A percentile compares a stretch with the other conserved stretches of the same genome.
phyloP scores from a whole-genome alignment of 331 rosid genomes.

The Quercus lobata region DNA sequence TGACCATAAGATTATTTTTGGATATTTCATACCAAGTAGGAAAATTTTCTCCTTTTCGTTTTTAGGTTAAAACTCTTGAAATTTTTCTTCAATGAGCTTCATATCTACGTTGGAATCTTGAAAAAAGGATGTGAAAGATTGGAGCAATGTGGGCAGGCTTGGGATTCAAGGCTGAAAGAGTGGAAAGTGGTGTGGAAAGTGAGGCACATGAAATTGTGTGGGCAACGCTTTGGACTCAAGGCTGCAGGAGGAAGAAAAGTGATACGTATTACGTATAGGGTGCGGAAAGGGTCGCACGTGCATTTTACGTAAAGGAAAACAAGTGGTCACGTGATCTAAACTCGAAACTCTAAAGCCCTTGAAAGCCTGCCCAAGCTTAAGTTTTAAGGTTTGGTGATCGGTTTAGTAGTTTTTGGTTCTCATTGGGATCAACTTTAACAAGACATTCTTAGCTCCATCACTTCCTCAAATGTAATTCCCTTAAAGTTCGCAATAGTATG shows the following conservation, averaged over 20 bases:
- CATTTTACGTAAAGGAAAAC: conserved; percentile 45
- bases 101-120: conserved; percentile 29
- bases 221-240: conserved; percentile 36
- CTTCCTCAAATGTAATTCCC: not conserved
- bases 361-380: conserved; percentile 25
- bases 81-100: conserved; percentile 18
- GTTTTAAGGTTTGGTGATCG: conserved; percentile 17
- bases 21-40: not conserved
- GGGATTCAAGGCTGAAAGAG: conserved; percentile 28
- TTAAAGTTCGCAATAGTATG: not conserved
- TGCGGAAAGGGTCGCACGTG: conserved; percentile 33
- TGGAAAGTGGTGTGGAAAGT: conserved; percentile 2
- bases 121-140: conserved; percentile 10
- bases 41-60: not conserved
- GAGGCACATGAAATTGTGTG: conserved; percentile 11
- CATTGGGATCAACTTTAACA: conserved; percentile 25
- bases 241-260: not conserved
- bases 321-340: conserved; percentile 37
- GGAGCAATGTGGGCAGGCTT: conserved; percentile 20
- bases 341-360: conserved; percentile 19
- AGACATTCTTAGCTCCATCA: conserved; percentile 21
- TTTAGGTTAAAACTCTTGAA: not conserved
- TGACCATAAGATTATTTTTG: no score
- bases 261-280: not conserved
- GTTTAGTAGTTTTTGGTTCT: conserved; percentile 12